Evolutionary conservation across 2,329 filamentous ascomycete genomes (phyloP), one percentile per base, ranked within the genome.

Genomic region (Cladophialophora psammophila): DNA sequence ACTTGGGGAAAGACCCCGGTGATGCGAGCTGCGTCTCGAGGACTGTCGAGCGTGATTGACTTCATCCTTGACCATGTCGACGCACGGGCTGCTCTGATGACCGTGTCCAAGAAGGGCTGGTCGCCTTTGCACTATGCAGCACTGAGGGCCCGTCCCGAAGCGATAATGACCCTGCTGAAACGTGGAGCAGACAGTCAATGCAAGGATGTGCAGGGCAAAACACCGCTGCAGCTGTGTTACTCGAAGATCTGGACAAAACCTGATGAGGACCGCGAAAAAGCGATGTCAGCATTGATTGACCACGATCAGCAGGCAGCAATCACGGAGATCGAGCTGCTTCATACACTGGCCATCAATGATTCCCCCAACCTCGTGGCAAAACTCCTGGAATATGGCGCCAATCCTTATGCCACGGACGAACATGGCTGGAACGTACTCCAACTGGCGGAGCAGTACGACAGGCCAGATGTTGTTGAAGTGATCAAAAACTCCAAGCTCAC

Each of bases 381-480:
- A 26, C 45, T 50, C 4, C 20, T 50, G 18, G 45, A 50, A 31
- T 50, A 12, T 10, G 45, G 45, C 18, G 45, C 45, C 18, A 50
- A 50, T 26, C 45, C 45, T 10, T 50, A 50, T 12, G 45, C 45
- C 45, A 50, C 45, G 45, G 45, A 50, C 18, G 45, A 50, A 50
- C 45, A 50, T 26, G 45, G 45, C 45, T 50, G 45, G 45, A 50
- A 50, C 45, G 45, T 50, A 3, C 18, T 50, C 45, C 45, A 50
- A n/a, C 45, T 50, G 3, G 45, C 45, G 3, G 45, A 50, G 45
- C 45, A 50, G n/a, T 50, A 50, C 18, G 45, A 50, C 45, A 9
- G 45, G 12, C 45, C 18, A 10, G 45, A 50, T 5, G 45, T 50
- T 1, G 45, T 50, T 20, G 45, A 50, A 50, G 45, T 50, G 18